phyloP scores from a whole-genome alignment of 371 early-diverging fungal species.

The Dichotomocladium elegans region DNA sequence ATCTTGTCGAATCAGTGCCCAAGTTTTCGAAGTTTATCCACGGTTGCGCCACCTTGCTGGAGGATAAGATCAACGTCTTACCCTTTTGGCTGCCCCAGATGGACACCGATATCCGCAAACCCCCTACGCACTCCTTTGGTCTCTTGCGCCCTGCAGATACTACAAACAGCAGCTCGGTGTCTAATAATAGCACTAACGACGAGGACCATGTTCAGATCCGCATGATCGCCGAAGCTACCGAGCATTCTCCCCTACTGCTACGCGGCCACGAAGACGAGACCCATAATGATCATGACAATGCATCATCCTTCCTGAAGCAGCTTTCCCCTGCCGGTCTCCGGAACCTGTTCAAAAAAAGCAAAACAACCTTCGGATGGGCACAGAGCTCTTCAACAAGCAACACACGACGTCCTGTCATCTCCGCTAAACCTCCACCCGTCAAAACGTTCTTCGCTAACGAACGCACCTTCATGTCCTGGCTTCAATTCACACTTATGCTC shows the following conservation, averaged over 20 bases:
- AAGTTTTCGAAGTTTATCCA: constrained; percentile 99
- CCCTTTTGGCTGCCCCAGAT: constrained; percentile 99
- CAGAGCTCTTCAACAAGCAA: neutral
- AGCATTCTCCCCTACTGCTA: neutral
- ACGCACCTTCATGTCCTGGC: constrained; percentile 89
- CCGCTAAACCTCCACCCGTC: constrained; percentile 45
- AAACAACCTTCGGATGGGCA: neutral
- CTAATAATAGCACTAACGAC: constrained; percentile 23
- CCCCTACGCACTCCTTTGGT: constrained; percentile 39
- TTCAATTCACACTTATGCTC: constrained; percentile 61
- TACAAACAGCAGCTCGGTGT: constrained; percentile 8
- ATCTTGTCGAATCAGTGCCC: constrained; percentile 95
- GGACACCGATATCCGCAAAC: constrained; percentile 89
- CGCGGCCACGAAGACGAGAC: too few species aligned
- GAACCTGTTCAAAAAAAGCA: constrained; percentile 9
- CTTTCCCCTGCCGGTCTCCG: constrained; percentile 23
- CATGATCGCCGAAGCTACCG: neutral
- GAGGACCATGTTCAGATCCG: constrained; percentile 22
- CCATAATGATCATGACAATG: too few species aligned
- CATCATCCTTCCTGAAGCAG: neutral
- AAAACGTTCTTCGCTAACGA: constrained; percentile 98
- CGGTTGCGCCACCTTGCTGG: constrained; percentile 91
- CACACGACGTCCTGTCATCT: constrained; percentile 9
- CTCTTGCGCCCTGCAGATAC: constrained; percentile 31
- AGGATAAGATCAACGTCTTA: constrained; percentile 81